Evolutionary conservation across 2,329 filamentous ascomycete genomes (phyloP), one percentile per base, ranked within the genome.

Genomic region (Hypoxylon sp.): DNA sequence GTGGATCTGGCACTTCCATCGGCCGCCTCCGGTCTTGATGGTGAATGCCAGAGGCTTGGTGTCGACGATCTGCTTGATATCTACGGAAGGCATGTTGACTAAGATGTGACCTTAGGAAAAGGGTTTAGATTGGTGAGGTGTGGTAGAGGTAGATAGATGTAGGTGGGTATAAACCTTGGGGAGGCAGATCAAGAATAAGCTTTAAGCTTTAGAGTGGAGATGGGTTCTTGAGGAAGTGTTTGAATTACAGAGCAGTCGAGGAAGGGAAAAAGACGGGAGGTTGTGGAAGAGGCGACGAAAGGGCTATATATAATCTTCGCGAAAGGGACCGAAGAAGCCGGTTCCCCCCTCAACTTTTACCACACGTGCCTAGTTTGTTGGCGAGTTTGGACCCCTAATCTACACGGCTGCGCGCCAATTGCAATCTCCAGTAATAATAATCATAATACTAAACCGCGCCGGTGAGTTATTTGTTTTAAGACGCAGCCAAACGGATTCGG

Each of bases 1-100:
- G 71, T 78, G 75, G 34, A 78, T 48, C 53, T 75, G 73, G 67
- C 75, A 77, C 68, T 77, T 71, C 76, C 76, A 78, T 49, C 67
- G 64, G 63, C 76, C 76, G 25, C 66, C 68, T 34, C 56, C 67
- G n/a, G 75, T 77, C 73, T 76, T 76, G 67, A 78, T 68, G 52
- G 68, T 76, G 73, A 78, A 78, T 50, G 62, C 65, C 63, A 78
- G 57, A 41, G 75, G 74, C 74, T 74, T 77, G 70, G 25, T 68
- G 55, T 75, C 60, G 43, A 78, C 55, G 68, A 74, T 67, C 11
- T 74, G 53, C 61, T 75, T 71, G 63, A 78, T 72, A 17, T 76
- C 72, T 30, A 69, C 36, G 65, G 63, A 59, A 72, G 76, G 75
- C 76, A 78, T 78, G 60, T 66, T 77, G 71, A 55, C 19, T 48